Percentiles rank a stretch among this genome's conserved stretches.
phyloP scores from a whole-genome alignment of 2,329 filamentous ascomycete genomes.

The Fusarium camptoceras region DNA sequence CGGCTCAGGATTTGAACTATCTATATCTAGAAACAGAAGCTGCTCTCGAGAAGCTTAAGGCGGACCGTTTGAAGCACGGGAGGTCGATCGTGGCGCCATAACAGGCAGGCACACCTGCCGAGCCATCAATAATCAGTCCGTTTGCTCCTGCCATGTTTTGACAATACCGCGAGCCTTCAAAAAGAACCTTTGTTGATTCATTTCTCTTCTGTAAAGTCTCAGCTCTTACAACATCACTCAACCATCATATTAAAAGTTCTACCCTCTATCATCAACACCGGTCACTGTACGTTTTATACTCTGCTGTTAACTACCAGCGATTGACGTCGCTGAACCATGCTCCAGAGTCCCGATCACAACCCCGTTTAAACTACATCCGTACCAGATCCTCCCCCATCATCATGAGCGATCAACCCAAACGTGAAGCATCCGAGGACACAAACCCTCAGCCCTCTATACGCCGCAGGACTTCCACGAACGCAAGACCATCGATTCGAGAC shows the following conservation, averaged over 20 bases:
- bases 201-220: not conserved
- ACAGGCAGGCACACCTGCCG: too few species aligned
- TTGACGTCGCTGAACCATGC: too few species aligned
- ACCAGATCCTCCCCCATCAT: not conserved
- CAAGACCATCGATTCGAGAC: not conserved
- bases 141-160: not conserved
- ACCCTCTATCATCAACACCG: not conserved
- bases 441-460: not conserved
- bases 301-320: not conserved
- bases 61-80: too few species aligned
- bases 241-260: not conserved
- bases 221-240: not conserved
- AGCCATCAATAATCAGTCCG: not conserved
- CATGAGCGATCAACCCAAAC: not conserved
- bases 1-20: not conserved
- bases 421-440: not conserved
- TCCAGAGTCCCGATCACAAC: not conserved
- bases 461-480: not conserved
- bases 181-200: not conserved
- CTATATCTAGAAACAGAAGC: not conserved
- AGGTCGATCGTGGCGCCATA: too few species aligned
- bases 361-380: not conserved
- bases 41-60: too few species aligned
- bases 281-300: not conserved
- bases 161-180: not conserved